These are phyloP conservation scores for Emmonsiellopsis sp. DNA, from an alignment of 2,329 filamentous ascomycete species.

Conservation along the genomic window DNA sequence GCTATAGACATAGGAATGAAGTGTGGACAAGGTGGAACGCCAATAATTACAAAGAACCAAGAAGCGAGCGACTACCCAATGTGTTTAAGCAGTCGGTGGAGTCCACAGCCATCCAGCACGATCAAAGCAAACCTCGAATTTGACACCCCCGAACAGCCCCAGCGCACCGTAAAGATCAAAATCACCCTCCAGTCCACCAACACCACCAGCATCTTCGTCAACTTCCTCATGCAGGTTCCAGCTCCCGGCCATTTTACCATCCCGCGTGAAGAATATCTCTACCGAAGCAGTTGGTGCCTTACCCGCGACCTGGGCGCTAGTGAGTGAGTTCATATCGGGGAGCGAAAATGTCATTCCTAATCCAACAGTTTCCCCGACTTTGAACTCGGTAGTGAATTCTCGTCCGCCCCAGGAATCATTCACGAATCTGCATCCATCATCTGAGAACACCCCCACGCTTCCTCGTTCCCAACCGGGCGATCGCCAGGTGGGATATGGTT, in stretches of 20 bases:
- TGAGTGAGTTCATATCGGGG: constrained; percentile 28
- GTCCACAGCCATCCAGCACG: constrained; percentile 40
- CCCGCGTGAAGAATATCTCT: constrained; percentile 52
- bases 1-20: no score
- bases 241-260: constrained; percentile 42
- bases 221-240: constrained; percentile 55
- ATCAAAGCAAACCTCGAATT: constrained; percentile 49
- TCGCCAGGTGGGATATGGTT: constrained; percentile 54
- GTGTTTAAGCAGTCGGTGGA: constrained; percentile 9
- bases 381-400: constrained; percentile 48
- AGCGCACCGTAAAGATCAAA: constrained; percentile 53
- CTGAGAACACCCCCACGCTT: constrained; percentile 52
- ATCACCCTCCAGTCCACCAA: constrained; percentile 61
- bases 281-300: constrained; percentile 28
- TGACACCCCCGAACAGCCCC: constrained; percentile 53
- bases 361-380: constrained; percentile 47
- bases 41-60: no score
- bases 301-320: constrained; percentile 18
- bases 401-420: constrained; percentile 53
- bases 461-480: constrained; percentile 57
- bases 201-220: constrained; percentile 47
- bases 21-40: no score
- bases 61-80: not conserved
- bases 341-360: constrained; percentile 48
- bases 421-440: constrained; percentile 55